Base-by-base conservation (phyloP, 1,284 basidiomycete species). In the Boletus smithii region DNA sequence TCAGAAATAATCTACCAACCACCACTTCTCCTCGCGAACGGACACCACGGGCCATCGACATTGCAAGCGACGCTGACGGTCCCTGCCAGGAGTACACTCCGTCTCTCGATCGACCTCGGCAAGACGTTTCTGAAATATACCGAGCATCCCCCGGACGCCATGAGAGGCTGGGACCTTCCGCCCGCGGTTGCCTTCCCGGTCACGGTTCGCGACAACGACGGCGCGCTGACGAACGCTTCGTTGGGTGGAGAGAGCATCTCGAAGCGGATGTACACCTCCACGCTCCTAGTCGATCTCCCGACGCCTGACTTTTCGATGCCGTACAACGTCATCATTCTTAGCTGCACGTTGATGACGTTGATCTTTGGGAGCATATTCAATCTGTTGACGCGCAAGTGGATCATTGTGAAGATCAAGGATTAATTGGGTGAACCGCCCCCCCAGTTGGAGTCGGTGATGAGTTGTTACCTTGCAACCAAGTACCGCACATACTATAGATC, bases 261-360 rank as follows among this genome's bases (percentile, higher is more conserved):
- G 54, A 31, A 43, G 42, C 36, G 83, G 34, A 78, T 94, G 46
- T 97, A 95, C 67, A 91, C 91, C 1, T 74, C 82, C 0, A 78
- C 86, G 10, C 75, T 93, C 16, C 79, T 99, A 22, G 81, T 97
- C 34, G 91, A 97, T 65, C 76, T 97, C 20, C 89, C 95, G 8
- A 95, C 92, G 8, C 97, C 97, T 0, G 95, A 99, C 70, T 99
- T 99, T 69, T 95, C 90, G 62, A 98, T 99, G 94, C 95, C 95
- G 10, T 99, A 98, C 72, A 99, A 98, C 69, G 95, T 98, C 53
- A 98, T 98, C 68, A 95, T 97, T 61, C 88, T 97, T 75, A 93
- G 83, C 48, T 91, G 85, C 61, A 94, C 92, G 8, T 73, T 97
- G 40, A 80, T 95, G 51, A 94, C 95, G 29, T 80, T 98, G 52